A percentile compares a stretch with the other conserved stretches of the same genome.
Conservation (phyloP, 2,329 filamentous ascomycete genomes). For the Beauveria brongniartii region DNA sequence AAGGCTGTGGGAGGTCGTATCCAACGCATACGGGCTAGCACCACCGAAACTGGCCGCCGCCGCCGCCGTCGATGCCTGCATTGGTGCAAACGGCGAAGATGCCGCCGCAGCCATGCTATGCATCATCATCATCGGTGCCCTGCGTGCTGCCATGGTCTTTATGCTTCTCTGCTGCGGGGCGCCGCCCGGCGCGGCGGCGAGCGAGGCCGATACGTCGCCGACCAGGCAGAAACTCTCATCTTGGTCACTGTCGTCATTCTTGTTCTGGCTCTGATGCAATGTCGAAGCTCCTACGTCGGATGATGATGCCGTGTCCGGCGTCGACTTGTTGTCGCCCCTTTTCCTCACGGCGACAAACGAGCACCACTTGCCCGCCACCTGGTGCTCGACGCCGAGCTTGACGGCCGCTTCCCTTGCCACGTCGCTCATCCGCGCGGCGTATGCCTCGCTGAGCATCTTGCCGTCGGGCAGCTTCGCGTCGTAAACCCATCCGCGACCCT, state of each 20-base stretch:
- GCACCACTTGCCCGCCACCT: conserved; percentile 62
- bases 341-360: conserved; percentile 58
- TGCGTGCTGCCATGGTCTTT: not conserved
- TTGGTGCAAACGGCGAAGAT: not conserved
- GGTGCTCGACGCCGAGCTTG: conserved; percentile 54
- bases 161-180: not conserved
- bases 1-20: not conserved
- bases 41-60: not conserved
- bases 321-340: not conserved
- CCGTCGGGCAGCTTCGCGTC: conserved; percentile 39
- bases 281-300: not conserved
- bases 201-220: not conserved
- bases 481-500: conserved; percentile 58
- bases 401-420: conserved; percentile 60
- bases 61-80: not conserved
- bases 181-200: not conserved
- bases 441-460: conserved; percentile 36
- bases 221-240: not conserved
- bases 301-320: not conserved
- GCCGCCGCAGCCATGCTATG: not conserved
- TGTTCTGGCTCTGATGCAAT: not conserved
- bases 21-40: not conserved
- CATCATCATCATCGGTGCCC: too few relatives aligned
- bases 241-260: not conserved
- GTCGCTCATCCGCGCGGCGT: conserved; percentile 44